Base-by-base conservation (phyloP, 768 basidiomycete species). In the Filobasidium wieringae region DNA sequence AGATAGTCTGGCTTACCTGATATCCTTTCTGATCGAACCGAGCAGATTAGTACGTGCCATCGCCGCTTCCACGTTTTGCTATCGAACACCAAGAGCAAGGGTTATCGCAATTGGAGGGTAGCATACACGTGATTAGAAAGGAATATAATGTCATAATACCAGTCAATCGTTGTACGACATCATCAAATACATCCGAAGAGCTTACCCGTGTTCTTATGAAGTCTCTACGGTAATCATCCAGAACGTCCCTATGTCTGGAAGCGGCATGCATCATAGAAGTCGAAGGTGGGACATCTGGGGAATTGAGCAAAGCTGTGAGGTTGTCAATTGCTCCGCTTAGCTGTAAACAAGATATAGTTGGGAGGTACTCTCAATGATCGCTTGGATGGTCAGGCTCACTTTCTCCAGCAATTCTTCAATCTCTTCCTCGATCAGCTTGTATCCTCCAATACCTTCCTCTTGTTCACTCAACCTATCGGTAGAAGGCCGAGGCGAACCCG, bases 1-100 rank as follows among this genome's bases (percentile, higher is more conserved):
- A 45, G 53, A 15, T 49, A 26, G n/a, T 19, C 0, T 24, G 30
- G 74, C 84, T 43, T 65, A 93, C 92, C 90, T 89, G 63, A 97
- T 97, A 66, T 99, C 95, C 64, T 92, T 90, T 63, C 92, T 80
- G 3, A 97, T 92, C 7, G 88, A 89, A 43, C 81, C 84, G 22
- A 99, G 79, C 15, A 99, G 76, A 69, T 88, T 93, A 1, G 84
- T 86, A 68, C 89, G 83, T 66, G 92, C 86, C 43, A 92, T 74
- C 0, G 89, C 88, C 56, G 82, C 79, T 65, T 88, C 81, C 22
- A 90, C 82, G 70, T 88, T 92, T 22, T 80, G 76, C 90, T 86
- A 64, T 6, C n/a, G n/a, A n/a, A n/a, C n/a, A n/a, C n/a, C n/a
- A n/a, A n/a, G n/a, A n/a, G n/a, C n/a, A n/a, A n/a, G n/a, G n/a